Evolutionary conservation across 768 basidiomycete genomes (phyloP), one percentile per base, ranked within the genome.

Genomic region (Panaeolus cyanescens): DNA sequence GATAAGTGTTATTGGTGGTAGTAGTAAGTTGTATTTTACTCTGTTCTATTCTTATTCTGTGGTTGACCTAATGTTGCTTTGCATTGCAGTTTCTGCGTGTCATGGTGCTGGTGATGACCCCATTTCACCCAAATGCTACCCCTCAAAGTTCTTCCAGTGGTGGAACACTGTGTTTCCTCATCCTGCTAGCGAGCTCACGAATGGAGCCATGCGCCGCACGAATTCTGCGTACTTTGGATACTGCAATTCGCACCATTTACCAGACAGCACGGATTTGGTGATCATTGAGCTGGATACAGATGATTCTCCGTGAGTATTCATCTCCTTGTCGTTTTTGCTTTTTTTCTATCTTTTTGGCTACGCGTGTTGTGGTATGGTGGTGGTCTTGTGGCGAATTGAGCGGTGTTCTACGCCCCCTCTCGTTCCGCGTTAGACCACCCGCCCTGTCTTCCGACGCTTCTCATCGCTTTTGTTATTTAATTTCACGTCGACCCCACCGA

Each of bases 161-260:
- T 97, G 96, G 93, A 94, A 96, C 76, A 84, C 81, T 58, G 86
- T 99, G n/a, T 99, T 99, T 77, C 97, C 96, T 0, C 94, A 99
- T 74, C 96, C 96, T 0, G 96, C 95, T 1, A 95, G 96, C 10
- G 96, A 99, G 73, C 85, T 99, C 66, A 99, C 96, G 28, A 99
- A 99, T 74, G 96, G 96, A 33, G 96, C 96, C 3, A 91, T 96
- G 84, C 84, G 94, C 15, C 88, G 89, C 55, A 95, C 96, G 20
- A 90, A 91, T 74, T 95, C 95, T 1, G 90, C 88, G 10, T 99
- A 99, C 77, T 99, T 96, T 79, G 92, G 90, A 8, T 99, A 89
- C 78, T 99, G 96, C 81, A 92, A 87, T 67, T 83, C 85, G 1
- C 96, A 97, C 66, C 96, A 99, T 71, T 81, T 99, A 10, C 96